phyloP scores from a whole-genome alignment of 2,329 filamentous ascomycete genomes.

The Neofusicoccum kwambonambiense region DNA sequence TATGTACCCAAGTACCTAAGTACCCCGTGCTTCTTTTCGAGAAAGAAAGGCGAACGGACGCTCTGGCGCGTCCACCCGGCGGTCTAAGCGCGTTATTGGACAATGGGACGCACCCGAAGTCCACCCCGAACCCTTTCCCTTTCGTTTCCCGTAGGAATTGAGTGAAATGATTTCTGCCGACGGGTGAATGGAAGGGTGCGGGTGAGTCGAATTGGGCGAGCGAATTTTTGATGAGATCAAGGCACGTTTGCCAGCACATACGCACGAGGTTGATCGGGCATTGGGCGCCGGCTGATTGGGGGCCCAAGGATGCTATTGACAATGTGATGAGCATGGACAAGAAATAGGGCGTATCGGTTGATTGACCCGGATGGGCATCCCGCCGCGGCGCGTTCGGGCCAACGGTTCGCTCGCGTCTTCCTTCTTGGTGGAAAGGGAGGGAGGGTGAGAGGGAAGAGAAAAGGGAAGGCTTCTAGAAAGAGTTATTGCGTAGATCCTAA shows the following conservation, averaged over 20 bases:
- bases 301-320: not conserved
- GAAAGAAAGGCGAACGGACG: not conserved
- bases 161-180: too few species aligned
- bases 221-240: not conserved
- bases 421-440: not conserved
- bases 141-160: too few species aligned
- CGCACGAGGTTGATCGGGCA: not conserved
- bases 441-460: not conserved
- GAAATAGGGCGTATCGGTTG: not conserved
- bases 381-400: not conserved
- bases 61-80: not conserved
- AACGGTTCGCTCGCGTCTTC: not conserved
- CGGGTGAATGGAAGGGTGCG: too few species aligned
- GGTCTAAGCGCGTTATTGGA: not conserved
- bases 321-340: not conserved
- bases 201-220: too few species aligned
- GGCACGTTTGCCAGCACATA: not conserved
- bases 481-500: not conserved
- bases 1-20: too few species aligned
- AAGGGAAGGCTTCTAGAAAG: conserved; percentile 8
- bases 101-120: too few species aligned
- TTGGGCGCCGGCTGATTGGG: not conserved
- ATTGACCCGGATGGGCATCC: not conserved
- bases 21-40: too few species aligned
- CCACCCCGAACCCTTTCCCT: too few species aligned